Percentiles rank a stretch among this genome's conserved stretches.
These are phyloP conservation scores for Bipolaris zeicola DNA, from an alignment of 2,329 filamentous ascomycete genomes.

Conservation along the genomic window DNA sequence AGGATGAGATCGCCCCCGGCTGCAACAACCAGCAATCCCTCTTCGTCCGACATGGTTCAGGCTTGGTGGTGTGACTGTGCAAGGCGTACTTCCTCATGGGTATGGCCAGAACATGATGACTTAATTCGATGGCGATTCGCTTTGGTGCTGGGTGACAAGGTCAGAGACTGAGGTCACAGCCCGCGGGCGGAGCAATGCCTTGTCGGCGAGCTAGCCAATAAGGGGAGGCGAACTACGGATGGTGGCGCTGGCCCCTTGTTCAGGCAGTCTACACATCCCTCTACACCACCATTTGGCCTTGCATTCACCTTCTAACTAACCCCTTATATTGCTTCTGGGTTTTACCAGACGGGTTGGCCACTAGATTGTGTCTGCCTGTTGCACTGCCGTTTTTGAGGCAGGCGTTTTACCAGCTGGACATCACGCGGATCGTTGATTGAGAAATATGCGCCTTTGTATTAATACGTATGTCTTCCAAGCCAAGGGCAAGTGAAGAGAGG, in stretches of 20 bases:
- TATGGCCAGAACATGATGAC: slow-evolving; percentile 58
- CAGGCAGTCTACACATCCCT: not conserved
- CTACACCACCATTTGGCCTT: not conserved
- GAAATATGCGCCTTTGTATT: not conserved
- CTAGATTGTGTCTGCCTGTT: not conserved
- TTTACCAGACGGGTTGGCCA: not conserved
- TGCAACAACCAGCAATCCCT: slow-evolving; percentile 58
- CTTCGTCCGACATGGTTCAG: slow-evolving; percentile 32
- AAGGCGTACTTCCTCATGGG: slow-evolving; percentile 48
- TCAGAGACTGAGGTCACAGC: slow-evolving; percentile 18
- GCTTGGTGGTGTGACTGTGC: slow-evolving; percentile 3
- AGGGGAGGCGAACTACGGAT: slow-evolving; percentile 1
- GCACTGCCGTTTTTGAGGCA: not conserved
- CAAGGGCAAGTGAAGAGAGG: not conserved
- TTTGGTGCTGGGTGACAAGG: slow-evolving; percentile 7
- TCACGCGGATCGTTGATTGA: not conserved
- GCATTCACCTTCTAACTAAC: not conserved
- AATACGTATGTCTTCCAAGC: not conserved
- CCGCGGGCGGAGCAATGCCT: slow-evolving; percentile 6
- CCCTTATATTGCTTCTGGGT: not conserved
- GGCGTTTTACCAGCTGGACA: not conserved
- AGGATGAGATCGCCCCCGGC: slow-evolving; percentile 68
- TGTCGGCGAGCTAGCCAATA: slow-evolving; percentile 9
- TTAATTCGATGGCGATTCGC: slow-evolving; percentile 18
- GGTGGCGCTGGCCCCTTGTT: slow-evolving; percentile 1